Evolutionary conservation across 371 early-diverging fungal genomes (phyloP), one percentile per base, ranked within the genome.

Genomic region (Mortierella sp.): DNA sequence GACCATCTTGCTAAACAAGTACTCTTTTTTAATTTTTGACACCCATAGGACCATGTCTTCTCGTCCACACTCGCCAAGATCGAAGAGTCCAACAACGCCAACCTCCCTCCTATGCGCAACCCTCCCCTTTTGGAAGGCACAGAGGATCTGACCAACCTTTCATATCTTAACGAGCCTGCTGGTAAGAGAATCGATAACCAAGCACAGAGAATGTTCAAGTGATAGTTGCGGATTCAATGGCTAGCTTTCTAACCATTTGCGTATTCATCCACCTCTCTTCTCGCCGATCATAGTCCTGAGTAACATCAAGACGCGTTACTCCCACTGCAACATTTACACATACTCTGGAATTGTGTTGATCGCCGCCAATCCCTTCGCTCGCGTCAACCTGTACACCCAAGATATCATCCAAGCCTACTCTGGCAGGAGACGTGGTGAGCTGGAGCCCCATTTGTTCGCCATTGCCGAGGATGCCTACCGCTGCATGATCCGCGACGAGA

Each of bases 271-370:
- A 10, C 44, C 19, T 8, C 22, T 45, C 50, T 31, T 19, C 3
- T 14, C 37, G 13, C 16, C 34, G 55, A 43, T 31, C 31, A 22
- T 87, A 75, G 98, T 99, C 5, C 89, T 98, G 73, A 94, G 97
- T 87, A 97, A 96, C 78, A 94, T 98, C 76, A 88, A 89, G 48
- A 91, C 95, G 6, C 93, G 98, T 64, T 99, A 97, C 79, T 86
- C 89, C 16, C 95, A 96, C 81, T 93, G 94, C 77, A 94, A 93
- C 86, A 97, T 98, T 73, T 99, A 99, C 86, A 99, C 99, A n/a
- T 99, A 98, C 83, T 98, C 99, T 34, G 99, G 99, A 64, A 96
- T 99, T 70, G 99, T 99, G 64, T 88, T 99, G 79, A 96, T 99
- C 66, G 98, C 99, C 45, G 93, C 97, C 79, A 99, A 99, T 87